phyloP scores from a whole-genome alignment of 1,284 basidiomycete genomes.

The Butyriboletus appendiculatus region DNA sequence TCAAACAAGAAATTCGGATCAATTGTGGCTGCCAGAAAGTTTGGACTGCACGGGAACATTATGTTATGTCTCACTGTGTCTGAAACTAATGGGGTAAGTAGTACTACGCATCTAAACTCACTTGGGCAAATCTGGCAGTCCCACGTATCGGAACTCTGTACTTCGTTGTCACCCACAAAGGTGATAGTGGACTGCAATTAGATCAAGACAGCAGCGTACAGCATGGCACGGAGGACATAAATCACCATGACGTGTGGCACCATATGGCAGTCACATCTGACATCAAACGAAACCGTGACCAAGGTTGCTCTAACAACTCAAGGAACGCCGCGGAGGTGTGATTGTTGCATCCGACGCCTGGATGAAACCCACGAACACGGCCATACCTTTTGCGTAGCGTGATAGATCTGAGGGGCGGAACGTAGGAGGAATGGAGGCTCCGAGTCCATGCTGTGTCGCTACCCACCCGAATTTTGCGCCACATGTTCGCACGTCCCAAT shows the following conservation, averaged over 20 bases:
- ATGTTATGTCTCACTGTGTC: background rate
- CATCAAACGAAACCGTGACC: background rate
- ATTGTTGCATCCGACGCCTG: background rate
- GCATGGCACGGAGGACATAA: background rate
- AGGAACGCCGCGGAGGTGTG: background rate
- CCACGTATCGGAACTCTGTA: background rate
- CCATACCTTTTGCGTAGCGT: background rate
- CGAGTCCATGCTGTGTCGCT: no score
- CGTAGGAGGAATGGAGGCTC: background rate
- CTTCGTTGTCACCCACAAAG: background rate
- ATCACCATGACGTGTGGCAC: background rate
- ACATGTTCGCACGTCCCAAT: no score
- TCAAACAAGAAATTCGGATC: background rate
- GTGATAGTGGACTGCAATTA: background rate
- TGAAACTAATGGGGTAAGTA: background rate
- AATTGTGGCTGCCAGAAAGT: background rate
- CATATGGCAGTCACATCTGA: background rate
- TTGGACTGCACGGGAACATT: background rate
- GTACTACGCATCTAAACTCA: background rate
- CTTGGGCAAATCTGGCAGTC: background rate
- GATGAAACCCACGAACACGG: background rate
- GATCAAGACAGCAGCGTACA: background rate
- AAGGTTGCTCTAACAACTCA: background rate
- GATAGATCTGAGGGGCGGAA: background rate
- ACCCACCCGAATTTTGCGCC: no score